phyloP scores from a whole-genome alignment of 179 eudicot species.

The Amaranthus tricolor region DNA sequence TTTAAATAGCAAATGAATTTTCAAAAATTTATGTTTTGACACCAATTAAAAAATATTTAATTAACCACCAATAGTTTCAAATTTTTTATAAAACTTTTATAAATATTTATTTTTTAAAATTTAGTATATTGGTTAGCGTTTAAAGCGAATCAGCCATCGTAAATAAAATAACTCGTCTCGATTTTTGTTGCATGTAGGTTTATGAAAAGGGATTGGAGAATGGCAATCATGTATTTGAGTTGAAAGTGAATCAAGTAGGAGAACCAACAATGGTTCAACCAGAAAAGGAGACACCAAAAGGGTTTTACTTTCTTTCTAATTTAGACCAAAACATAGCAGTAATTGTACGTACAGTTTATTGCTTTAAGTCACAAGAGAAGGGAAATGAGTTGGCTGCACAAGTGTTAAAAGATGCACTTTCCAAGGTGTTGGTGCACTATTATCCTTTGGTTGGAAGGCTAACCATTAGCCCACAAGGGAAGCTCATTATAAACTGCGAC shows the following conservation, averaged over 20 bases:
- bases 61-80: no score
- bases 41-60: no score
- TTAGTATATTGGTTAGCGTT: no score
- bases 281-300: constrained; percentile 36
- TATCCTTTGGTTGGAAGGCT: constrained; percentile 54
- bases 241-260: constrained; percentile 30
- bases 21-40: no score
- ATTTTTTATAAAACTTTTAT: no score
- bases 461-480: constrained; percentile 38
- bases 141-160: no score
- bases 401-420: constrained; percentile 34
- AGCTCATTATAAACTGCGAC: constrained; percentile 46
- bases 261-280: constrained; percentile 38
- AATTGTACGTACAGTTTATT: constrained; percentile 43
- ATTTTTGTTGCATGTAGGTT: constrained; percentile 11
- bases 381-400: constrained; percentile 33
- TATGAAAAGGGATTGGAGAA: constrained; percentile 20
- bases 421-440: constrained; percentile 41
- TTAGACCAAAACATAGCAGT: constrained; percentile 49
- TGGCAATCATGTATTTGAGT: constrained; percentile 22
- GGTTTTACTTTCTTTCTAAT: constrained; percentile 50
- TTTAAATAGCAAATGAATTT: no score
- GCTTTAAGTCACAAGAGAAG: constrained; percentile 39
- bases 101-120: no score
- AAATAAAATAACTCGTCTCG: neutral